Conservation (phyloP, 2,329 filamentous ascomycete species). For the Gaeumannomyces sp. region DNA sequence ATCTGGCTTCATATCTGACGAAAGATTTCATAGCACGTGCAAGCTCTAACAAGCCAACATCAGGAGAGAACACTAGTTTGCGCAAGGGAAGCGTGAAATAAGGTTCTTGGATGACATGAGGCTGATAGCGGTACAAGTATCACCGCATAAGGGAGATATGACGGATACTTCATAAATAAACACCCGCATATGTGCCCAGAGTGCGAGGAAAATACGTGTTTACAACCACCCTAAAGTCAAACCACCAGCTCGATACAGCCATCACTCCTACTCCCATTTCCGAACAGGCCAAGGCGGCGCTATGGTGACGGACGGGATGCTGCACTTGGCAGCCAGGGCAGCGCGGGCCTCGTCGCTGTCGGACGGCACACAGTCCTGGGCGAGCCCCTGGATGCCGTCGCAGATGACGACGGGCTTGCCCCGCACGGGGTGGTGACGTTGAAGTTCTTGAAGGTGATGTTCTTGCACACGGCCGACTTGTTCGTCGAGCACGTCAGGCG, state of each 20-base stretch:
- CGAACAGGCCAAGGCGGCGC: constrained; percentile 6
- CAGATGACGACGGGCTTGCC: constrained; percentile 41
- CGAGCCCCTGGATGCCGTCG: constrained; percentile 36
- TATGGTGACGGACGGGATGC: constrained; percentile 15
- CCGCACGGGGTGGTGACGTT: constrained; percentile 44
- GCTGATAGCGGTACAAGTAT: too few relatives aligned
- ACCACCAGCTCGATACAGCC: background rate
- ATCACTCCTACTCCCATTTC: background rate
- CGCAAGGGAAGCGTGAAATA: too few relatives aligned
- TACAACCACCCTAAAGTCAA: too few relatives aligned
- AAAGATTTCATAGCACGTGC: too few relatives aligned
- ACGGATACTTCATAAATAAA: too few relatives aligned
- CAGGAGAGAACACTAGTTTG: too few relatives aligned
- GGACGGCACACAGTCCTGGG: constrained; percentile 29
- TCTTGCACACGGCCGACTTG: constrained; percentile 45
- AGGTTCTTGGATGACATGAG: too few relatives aligned
- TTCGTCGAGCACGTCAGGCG: constrained; percentile 49
- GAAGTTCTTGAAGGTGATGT: constrained; percentile 49
- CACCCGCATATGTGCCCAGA: too few relatives aligned
- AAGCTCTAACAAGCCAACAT: too few relatives aligned
- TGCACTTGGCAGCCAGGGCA: constrained; percentile 27
- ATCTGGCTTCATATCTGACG: too few relatives aligned
- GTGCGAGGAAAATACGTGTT: too few relatives aligned
- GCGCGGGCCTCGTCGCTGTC: constrained; percentile 26
- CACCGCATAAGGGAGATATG: too few relatives aligned